These are phyloP conservation scores for Firmiana major DNA, from an alignment of 345 rosid genomes.

Conservation along the genomic window DNA sequence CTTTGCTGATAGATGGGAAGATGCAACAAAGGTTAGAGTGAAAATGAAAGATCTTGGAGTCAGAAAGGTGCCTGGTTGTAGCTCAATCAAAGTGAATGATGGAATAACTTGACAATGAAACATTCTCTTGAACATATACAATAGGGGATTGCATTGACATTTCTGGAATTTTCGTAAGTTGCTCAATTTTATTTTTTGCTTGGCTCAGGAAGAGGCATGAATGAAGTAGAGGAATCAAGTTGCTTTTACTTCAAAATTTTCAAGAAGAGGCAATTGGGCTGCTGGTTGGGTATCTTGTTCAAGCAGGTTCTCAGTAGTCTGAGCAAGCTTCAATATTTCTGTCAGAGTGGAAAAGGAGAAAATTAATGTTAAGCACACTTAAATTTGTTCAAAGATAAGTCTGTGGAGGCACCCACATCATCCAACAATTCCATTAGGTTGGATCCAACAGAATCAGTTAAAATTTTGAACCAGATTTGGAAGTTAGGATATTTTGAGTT, in stretches of 20 bases:
- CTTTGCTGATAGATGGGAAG: conserved; percentile 69
- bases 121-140: background rate
- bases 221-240: background rate
- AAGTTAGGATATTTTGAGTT: background rate
- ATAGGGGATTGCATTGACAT: background rate
- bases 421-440: background rate
- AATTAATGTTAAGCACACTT: background rate
- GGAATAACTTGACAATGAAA: background rate
- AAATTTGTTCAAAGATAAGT: background rate
- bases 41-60: conserved; percentile 74
- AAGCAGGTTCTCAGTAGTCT: background rate
- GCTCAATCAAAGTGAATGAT: conserved; percentile 57
- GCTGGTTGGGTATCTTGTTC: background rate
- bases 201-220: background rate
- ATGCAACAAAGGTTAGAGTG: conserved; percentile 56
- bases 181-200: background rate
- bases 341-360: background rate
- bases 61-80: conserved; percentile 72
- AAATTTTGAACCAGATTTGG: background rate
- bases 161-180: background rate
- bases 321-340: background rate
- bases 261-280: background rate
- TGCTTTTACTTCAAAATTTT: conserved; percentile 1
- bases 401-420: background rate
- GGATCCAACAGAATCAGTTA: background rate